Percentiles rank a stretch among this genome's conserved stretches.
phyloP scores from a whole-genome alignment of 441 rosid genomes.

The Biscutella laevigata region DNA sequence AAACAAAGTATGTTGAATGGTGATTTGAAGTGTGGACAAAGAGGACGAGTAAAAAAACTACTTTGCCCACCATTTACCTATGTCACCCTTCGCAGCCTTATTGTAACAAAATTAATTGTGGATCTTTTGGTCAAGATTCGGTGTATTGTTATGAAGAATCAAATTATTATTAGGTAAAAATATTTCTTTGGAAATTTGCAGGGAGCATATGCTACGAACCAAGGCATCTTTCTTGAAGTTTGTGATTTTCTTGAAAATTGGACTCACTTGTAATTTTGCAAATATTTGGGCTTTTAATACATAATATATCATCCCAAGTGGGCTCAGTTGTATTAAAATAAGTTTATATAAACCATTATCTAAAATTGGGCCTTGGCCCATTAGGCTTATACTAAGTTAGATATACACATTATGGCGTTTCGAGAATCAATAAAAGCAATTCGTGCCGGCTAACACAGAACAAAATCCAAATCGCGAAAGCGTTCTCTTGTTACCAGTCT shows the following conservation, averaged over 20 bases:
- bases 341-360: too few relatives aligned
- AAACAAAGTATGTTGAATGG: too few relatives aligned
- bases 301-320: not conserved
- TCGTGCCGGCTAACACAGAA: not conserved
- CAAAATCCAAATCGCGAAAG: not conserved
- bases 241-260: slow-evolving; percentile 6
- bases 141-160: too few relatives aligned
- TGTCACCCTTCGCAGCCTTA: too few relatives aligned
- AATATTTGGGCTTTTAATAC: not conserved
- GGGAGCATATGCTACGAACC: slow-evolving; percentile 23
- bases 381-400: not conserved
- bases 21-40: too few relatives aligned
- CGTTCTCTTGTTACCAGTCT: not conserved
- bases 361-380: slow-evolving; percentile 9
- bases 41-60: too few relatives aligned
- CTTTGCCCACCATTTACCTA: too few relatives aligned
- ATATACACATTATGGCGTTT: slow-evolving; percentile 4
- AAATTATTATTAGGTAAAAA: too few relatives aligned
- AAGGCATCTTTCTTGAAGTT: slow-evolving; percentile 28
- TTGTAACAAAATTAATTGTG: too few relatives aligned
- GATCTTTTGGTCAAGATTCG: too few relatives aligned
- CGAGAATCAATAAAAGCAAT: not conserved
- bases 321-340: not conserved
- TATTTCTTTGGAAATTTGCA: not conserved
- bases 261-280: not conserved